Percentiles rank a stretch among this genome's conserved stretches.
phyloP scores from a whole-genome alignment of 208 protist genomes.

The Willaertia magna region DNA sequence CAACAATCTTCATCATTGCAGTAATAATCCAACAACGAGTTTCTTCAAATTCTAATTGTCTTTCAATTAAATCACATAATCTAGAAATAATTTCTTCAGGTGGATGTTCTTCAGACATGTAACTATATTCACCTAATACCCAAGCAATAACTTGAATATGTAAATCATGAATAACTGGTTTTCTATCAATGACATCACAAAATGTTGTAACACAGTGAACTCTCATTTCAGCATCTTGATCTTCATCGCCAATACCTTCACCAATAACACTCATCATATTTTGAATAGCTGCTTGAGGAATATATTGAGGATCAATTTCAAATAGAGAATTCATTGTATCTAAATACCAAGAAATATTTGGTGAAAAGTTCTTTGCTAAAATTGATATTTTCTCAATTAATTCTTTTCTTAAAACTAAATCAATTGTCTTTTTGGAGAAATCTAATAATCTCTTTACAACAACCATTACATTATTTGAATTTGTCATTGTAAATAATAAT shows the following conservation, averaged over 20 bases:
- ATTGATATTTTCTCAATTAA: conserved; percentile 57
- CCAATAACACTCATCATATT: conserved; percentile 77
- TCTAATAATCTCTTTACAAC: conserved; percentile 68
- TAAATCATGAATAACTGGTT: conserved; percentile 34
- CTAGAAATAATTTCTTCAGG: conserved; percentile 44
- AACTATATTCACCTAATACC: conserved; percentile 82
- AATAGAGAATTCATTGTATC: conserved; percentile 76
- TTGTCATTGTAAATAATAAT: conserved; percentile 83
- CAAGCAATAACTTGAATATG: conserved; percentile 58
- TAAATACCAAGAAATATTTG: conserved; percentile 53
- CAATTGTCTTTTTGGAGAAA: conserved; percentile 47
- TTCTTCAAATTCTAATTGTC: conserved; percentile 29
- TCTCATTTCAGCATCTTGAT: conserved; percentile 49
- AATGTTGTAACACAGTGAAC: conserved; percentile 52
- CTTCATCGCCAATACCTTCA: conserved; percentile 57
- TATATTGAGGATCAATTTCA: conserved; percentile 50
- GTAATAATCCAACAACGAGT: conserved; percentile 52
- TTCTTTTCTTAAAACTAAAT: conserved; percentile 51
- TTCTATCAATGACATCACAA: conserved; percentile 45
- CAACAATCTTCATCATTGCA: conserved; percentile 55
- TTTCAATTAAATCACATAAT: conserved; percentile 50
- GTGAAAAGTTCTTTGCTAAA: conserved; percentile 59
- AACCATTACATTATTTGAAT: conserved; percentile 66
- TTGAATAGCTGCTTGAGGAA: conserved; percentile 50
- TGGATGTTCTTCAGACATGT: conserved; percentile 42